Evolutionary conservation across 495 filamentous ascomycete species (phyloP), one percentile per base, ranked within the genome.

Genomic region (Hypoxylon subgilvum): DNA sequence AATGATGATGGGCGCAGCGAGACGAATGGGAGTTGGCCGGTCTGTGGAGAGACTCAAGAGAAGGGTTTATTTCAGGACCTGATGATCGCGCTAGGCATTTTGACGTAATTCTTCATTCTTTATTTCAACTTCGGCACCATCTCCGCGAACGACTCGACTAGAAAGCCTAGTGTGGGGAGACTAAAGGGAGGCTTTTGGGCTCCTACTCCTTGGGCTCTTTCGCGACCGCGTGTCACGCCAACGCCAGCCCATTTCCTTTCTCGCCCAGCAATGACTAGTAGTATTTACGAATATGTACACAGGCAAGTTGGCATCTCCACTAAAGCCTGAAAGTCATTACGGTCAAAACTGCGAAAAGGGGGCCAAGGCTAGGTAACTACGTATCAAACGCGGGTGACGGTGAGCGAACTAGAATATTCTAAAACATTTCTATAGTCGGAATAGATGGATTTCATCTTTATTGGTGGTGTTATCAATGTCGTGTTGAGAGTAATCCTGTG

Each of bases 31-130:
- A 65, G 47, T 41, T 52, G 36, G 34, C 35, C 36, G 18, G 45
- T 14, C 38, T 42, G 52, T 61, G 62, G 62, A 57, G 62, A 56
- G 62, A 19, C n/a, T n/a, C n/a, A n/a, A n/a, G n/a, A 18, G 21
- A 57, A 27, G n/a, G n/a, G n/a, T n/a, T 52, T n/a, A 65, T 65
- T 65, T 13, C 56, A 65, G 62, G 62, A 61, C 62, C 45, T 65
- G 62, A 65, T 61, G 51, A 61, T 65, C 62, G 62, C 17, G 47
- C 54, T 59, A 59, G 49, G 50, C 43, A 52, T 61, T 60, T 65
- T 65, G 62, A 65, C 62, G 62, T 65, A 65, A 65, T 61, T 61
- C 52, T 52, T 60, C 42, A 51, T 56, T 52, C 56, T 51, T 43
- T 45, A 49, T 43, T 44, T 64, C 45, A 52, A 40, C 56, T 56